phyloP scores from a whole-genome alignment of 192 early-diverging fungal genomes.

The Linderina pennispora region DNA sequence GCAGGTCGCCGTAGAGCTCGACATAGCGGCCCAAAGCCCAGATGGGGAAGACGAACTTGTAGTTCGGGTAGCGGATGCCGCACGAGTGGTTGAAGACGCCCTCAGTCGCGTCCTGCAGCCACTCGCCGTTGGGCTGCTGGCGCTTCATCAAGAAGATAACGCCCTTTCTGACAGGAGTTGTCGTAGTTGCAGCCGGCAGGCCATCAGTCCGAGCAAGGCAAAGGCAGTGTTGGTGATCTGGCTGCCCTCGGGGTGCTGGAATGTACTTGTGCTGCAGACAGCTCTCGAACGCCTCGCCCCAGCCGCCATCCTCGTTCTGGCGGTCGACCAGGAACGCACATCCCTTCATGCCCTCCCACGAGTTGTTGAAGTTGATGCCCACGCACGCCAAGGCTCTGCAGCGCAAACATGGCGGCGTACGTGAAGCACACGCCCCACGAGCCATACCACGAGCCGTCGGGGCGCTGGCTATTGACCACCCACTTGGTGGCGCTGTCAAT shows the following conservation, averaged over 20 bases:
- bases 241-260: conserved; percentile 59
- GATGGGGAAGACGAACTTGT: conserved; percentile 87
- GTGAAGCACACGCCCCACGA: conserved; percentile 98
- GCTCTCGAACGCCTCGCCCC: conserved; percentile 92
- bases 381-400: conserved; percentile 78
- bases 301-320: conserved; percentile 90
- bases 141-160: conserved; percentile 69
- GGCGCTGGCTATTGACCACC: conserved; percentile 63
- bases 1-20: conserved; percentile 59
- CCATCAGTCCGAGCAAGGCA: too few relatives aligned
- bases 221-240: conserved; percentile 88
- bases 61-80: conserved; percentile 86
- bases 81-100: conserved; percentile 96
- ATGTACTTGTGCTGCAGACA: conserved; percentile 41
- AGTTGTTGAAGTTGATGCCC: conserved; percentile 77
- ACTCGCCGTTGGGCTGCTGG: conserved; percentile 89
- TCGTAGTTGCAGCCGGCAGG: conserved; percentile 83
- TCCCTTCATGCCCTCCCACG: conserved; percentile 61
- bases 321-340: conserved; percentile 90
- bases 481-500: conserved; percentile 63
- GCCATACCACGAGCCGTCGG: conserved; percentile 92
- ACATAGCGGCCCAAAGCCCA: conserved; percentile 88
- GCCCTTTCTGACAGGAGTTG: conserved; percentile 56
- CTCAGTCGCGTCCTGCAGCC: conserved; percentile 96
- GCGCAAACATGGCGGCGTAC: conserved; percentile 90